These are phyloP conservation scores for Chloroidium sp. DNA, from an alignment of 163 green algal genomes.

Conservation along the genomic window DNA sequence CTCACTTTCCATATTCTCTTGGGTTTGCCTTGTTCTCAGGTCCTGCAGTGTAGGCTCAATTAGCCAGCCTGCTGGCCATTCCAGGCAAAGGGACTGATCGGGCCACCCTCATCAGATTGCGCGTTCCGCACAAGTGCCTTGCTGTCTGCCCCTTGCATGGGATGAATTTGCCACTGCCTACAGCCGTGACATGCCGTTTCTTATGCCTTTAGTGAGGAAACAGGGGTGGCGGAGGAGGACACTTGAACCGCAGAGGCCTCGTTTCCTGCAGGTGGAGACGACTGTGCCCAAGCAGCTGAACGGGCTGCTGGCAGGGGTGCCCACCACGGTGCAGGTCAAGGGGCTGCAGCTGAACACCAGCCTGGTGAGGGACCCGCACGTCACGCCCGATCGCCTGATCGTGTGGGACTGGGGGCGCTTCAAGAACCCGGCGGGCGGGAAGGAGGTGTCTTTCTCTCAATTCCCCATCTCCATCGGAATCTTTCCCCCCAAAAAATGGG, in stretches of 20 bases:
- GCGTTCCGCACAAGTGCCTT: too few relatives aligned
- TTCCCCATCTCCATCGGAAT: background rate
- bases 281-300: slow-evolving; percentile 4
- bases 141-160: too few relatives aligned
- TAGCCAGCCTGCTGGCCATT: too few relatives aligned
- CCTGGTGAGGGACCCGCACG: background rate
- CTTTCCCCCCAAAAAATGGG: too few relatives aligned
- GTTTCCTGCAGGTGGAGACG: slow-evolving; percentile 1
- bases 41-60: too few relatives aligned
- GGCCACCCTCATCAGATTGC: too few relatives aligned
- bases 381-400: background rate
- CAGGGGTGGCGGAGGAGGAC: background rate
- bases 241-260: background rate
- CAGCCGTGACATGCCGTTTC: too few relatives aligned
- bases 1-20: too few relatives aligned
- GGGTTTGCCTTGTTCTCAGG: too few relatives aligned
- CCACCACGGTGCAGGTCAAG: slow-evolving; percentile 4
- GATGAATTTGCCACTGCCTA: too few relatives aligned
- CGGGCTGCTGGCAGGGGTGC: slow-evolving; percentile 2
- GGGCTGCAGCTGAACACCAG: slow-evolving; percentile 11
- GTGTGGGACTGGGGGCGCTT: slow-evolving; percentile 12
- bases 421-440: background rate
- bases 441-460: slow-evolving; percentile 3
- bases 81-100: too few relatives aligned
- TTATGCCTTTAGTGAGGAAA: background rate